phyloP scores from a whole-genome alignment of 1,139 yeast species.

The Nakaseomyces bracarensis region DNA sequence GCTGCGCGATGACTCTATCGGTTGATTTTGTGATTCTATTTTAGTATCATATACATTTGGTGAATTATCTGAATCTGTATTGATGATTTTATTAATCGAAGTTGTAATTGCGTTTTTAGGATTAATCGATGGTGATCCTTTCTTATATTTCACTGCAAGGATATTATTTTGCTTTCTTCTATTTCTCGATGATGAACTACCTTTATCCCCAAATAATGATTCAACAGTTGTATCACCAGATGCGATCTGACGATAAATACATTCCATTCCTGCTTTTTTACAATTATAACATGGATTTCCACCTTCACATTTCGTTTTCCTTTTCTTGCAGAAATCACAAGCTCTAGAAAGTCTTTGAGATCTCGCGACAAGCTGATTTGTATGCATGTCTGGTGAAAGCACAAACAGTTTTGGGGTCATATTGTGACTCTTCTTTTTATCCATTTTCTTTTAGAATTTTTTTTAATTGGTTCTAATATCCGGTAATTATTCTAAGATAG shows the following conservation, averaged over 20 bases:
- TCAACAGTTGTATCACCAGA: slow-evolving; percentile 23
- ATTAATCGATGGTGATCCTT: neutral
- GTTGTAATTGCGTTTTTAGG: neutral
- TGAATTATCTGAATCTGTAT: neutral
- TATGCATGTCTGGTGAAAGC: slow-evolving; percentile 21
- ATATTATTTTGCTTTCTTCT: neutral
- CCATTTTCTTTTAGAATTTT: neutral
- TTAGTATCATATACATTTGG: neutral
- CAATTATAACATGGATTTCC: slow-evolving; percentile 82
- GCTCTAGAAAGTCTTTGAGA: slow-evolving; percentile 74
- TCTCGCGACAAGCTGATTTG: slow-evolving; percentile 33
- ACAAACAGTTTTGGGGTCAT: slow-evolving; percentile 20
- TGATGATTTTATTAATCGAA: neutral
- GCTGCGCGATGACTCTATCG: neutral
- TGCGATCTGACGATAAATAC: slow-evolving; percentile 49
- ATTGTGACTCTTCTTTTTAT: slow-evolving; percentile 5
- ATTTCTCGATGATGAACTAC: slow-evolving; percentile 7
- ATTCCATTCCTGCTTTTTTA: slow-evolving; percentile 63
- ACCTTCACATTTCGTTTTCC: slow-evolving; percentile 85
- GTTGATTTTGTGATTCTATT: neutral
- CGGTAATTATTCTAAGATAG: neutral
- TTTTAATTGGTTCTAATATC: no score
- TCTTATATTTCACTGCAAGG: slow-evolving; percentile 1
- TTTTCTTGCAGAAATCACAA: slow-evolving; percentile 69
- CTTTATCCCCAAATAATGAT: neutral